Evolutionary conservation across 2,329 filamentous ascomycete genomes (phyloP), one percentile per base, ranked within the genome.

Genomic region (Colletotrichum agaves): DNA sequence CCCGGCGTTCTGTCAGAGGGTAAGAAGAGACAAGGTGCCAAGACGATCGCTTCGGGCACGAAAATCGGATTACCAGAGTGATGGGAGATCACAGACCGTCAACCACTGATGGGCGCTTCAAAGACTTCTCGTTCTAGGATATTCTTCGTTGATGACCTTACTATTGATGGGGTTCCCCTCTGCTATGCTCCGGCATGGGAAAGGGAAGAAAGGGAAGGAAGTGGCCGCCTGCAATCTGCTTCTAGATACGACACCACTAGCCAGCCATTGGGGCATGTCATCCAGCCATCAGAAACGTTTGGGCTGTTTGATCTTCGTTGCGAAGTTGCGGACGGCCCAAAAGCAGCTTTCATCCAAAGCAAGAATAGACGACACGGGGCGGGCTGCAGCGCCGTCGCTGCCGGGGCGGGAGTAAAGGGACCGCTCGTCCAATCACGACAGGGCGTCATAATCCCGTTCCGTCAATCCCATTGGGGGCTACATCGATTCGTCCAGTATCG

Each of bases 21-120:
- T 56, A 69, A 69, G 65, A 69, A 69, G 62, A 66, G 65, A 66
- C 62, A 61, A 69, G 27, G 49, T 61, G 65, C 61, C 62, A 64
- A 69, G 65, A 19, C 17, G 47, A 69, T 69, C 55, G 53, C 64
- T 58, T 49, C 39, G 33, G 35, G 41, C 62, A 44, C 33, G 65
- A 55, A 56, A 69, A 69, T 69, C 65, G 6, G 61, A 61, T 61
- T 66, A 17, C 49, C 55, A 33, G 37, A 66, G 27, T 41, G 46
- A 46, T 58, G 37, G 64, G 35, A 52, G 43, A 61, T 43, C 58
- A 52, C 46, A 50, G 46, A 61, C 37, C 41, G 17, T 43, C 58
- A 52, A 35, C 58, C 44, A 39, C 17, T 33, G 46, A 60, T 39
- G 12, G 31, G 49, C 31, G 23, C 31, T 35, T 53, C 33, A 6